These are phyloP conservation scores for Zygosaccharomyces bailii DNA, from an alignment of 805 yeast species.

Conservation along the genomic window DNA sequence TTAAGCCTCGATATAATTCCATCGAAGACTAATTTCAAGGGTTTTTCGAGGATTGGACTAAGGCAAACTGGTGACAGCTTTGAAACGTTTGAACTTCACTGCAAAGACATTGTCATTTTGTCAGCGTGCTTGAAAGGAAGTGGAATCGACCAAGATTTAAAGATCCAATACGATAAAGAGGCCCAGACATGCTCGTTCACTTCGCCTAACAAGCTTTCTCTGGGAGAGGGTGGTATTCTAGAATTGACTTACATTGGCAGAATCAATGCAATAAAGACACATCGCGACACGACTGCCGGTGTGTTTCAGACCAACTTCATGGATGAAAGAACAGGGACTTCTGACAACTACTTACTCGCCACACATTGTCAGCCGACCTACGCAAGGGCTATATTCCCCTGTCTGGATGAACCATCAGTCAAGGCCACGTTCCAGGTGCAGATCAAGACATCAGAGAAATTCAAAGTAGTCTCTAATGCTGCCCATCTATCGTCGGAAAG, in stretches of 20 bases:
- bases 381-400: conserved; percentile 62
- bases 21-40: conserved; percentile 45
- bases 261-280: conserved; percentile 48
- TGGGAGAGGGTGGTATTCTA: conserved; percentile 8
- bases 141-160: conserved; percentile 23
- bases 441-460: conserved; percentile 43
- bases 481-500: conserved; percentile 23
- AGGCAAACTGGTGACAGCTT: conserved; percentile 2
- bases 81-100: conserved; percentile 21
- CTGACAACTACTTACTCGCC: conserved; percentile 53
- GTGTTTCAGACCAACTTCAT: conserved; percentile 64
- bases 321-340: conserved; percentile 46
- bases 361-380: conserved; percentile 72
- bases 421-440: conserved; percentile 52
- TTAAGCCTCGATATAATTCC: conserved; percentile 42
- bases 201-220: conserved; percentile 5
- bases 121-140: conserved; percentile 42
- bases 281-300: conserved; percentile 57
- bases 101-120: conserved; percentile 35
- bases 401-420: conserved; percentile 59
- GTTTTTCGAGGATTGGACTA: conserved; percentile 25
- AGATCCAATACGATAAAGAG: conserved; percentile 23
- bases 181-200: conserved; percentile 14
- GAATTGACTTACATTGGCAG: conserved; percentile 43
- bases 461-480: conserved; percentile 48